A percentile compares a stretch with the other conserved stretches of the same genome.
Evolutionary conservation across 352 stramenopile genomes (phyloP).

Genomic region (Phytophthora rubi): DNA sequence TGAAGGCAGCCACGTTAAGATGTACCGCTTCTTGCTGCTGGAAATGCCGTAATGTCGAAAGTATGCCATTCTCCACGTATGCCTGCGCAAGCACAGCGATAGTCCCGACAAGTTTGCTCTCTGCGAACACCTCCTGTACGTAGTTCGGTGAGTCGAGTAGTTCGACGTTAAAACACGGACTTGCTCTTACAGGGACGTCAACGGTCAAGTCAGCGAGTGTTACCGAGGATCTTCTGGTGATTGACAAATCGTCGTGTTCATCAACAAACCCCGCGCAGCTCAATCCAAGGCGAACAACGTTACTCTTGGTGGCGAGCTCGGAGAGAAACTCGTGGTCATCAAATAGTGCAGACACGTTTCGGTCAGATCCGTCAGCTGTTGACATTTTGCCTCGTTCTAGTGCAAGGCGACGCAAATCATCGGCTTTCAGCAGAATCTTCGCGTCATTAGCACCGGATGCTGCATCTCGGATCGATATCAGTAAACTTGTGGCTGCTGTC

Average conservation of each 20-base stretch:
- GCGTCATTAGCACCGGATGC: background rate
- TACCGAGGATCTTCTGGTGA: background rate
- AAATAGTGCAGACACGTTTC: conserved; percentile 30
- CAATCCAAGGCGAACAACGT: conserved; percentile 41
- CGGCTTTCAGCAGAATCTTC: conserved; percentile 27
- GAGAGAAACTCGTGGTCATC: conserved; percentile 45
- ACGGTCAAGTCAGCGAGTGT: conserved; percentile 1
- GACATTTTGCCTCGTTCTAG: conserved; percentile 13
- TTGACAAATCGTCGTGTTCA: conserved; percentile 1
- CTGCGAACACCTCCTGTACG: conserved; percentile 29
- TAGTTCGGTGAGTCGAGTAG: conserved; percentile 18
- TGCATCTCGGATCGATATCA: conserved; percentile 25
- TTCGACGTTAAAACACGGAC: conserved; percentile 7
- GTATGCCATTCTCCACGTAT: conserved; percentile 47
- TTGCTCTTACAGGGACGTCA: conserved; percentile 7
- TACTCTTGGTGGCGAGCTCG: conserved; percentile 36
- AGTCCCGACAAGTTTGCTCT: conserved; percentile 37
- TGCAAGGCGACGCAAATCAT: conserved; percentile 32
- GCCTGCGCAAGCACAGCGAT: conserved; percentile 57
- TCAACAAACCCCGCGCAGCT: conserved; percentile 10
- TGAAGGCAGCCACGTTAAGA: conserved; percentile 48
- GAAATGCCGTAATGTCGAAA: conserved; percentile 44
- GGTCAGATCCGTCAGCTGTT: background rate
- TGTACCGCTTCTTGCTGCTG: conserved; percentile 58
- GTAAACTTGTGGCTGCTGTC: conserved; percentile 21